Conservation (phyloP, 176 grass and related monocot genomes). For the Guadua angustifolia region DNA sequence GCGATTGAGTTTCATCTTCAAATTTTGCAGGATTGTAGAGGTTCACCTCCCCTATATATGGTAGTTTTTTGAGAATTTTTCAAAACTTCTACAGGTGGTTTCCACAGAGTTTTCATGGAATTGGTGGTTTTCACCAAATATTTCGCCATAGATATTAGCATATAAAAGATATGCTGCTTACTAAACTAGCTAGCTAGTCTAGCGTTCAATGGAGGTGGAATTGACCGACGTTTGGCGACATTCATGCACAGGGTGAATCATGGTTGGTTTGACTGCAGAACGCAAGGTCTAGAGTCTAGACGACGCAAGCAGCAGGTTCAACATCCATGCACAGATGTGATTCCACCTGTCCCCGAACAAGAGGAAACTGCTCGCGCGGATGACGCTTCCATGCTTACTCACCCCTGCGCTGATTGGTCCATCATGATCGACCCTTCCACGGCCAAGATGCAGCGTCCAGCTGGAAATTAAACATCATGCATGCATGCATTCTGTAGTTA, state of each 20-base stretch:
- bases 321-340: not conserved
- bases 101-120: too few species aligned
- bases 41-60: too few species aligned
- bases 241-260: not conserved
- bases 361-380: not conserved
- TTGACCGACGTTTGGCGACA: not conserved
- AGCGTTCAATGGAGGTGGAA: not conserved
- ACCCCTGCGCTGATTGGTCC: not conserved
- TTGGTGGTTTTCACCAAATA: too few species aligned
- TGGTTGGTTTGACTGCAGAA: not conserved
- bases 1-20: too few species aligned
- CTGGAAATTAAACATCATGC: not conserved
- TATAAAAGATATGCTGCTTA: not conserved
- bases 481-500: not conserved
- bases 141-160: too few species aligned
- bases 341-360: not conserved
- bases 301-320: not conserved
- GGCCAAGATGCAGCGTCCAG: not conserved
- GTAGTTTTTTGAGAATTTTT: too few species aligned
- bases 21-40: too few species aligned
- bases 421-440: not conserved
- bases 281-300: not conserved
- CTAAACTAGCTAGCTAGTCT: not conserved
- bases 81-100: too few species aligned
- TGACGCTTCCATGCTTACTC: not conserved